These are phyloP conservation scores for Nemania sp. DNA, from an alignment of 2,329 filamentous ascomycete species.

Conservation along the genomic window DNA sequence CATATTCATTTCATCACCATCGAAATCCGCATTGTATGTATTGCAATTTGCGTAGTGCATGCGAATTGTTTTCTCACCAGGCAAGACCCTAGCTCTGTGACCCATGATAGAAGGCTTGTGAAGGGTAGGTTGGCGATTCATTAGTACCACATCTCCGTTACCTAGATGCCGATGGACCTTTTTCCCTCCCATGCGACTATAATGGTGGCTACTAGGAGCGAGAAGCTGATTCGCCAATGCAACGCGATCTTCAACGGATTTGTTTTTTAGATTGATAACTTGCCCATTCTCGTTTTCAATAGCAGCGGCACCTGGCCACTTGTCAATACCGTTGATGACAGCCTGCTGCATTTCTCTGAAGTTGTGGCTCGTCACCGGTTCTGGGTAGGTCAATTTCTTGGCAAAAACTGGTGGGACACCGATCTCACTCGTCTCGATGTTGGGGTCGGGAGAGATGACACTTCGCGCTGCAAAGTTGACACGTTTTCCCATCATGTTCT, in stretches of 20 bases:
- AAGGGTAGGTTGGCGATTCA: constrained; percentile 98
- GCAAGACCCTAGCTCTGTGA: constrained; percentile 89
- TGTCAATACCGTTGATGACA: constrained; percentile 92
- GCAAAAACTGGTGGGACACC: constrained; percentile 98
- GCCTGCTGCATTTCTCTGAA: constrained; percentile 96
- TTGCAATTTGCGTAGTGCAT: constrained; percentile 99
- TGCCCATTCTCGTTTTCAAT: constrained; percentile 97
- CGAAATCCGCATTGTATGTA: constrained; percentile 99
- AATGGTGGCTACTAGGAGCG: constrained; percentile 80
- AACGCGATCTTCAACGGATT: constrained; percentile 87
- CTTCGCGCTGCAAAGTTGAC: constrained; percentile 98
- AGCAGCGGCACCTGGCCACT: constrained; percentile 93
- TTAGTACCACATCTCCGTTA: constrained; percentile 95
- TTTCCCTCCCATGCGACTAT: constrained; percentile 85
- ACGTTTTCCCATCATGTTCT: constrained; percentile 99
- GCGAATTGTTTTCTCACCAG: constrained; percentile 95
- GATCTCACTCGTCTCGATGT: constrained; percentile 99
- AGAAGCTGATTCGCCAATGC: constrained; percentile 94
- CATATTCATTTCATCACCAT: constrained; percentile 99
- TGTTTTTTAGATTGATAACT: constrained; percentile 86
- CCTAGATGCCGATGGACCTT: constrained; percentile 97
- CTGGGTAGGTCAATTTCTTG: constrained; percentile 93
- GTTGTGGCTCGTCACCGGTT: constrained; percentile 97
- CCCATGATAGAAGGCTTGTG: constrained; percentile 99
- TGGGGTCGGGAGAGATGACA: constrained; percentile 98